phyloP scores from a whole-genome alignment of 495 filamentous ascomycete species.

The Penicillium pulvis region DNA sequence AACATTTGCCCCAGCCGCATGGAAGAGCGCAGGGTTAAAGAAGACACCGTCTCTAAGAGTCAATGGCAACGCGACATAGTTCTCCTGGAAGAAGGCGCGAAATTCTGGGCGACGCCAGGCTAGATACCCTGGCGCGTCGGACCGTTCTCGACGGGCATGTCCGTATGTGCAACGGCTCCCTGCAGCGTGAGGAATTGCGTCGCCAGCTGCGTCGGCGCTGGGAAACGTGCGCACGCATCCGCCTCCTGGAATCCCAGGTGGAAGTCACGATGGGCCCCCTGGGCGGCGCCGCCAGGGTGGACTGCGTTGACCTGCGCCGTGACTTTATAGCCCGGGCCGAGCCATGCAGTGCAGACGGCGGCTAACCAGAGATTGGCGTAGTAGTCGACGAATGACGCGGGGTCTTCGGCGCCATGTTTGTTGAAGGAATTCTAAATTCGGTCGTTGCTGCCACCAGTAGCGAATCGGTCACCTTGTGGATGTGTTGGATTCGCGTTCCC shows the following conservation, averaged over 20 bases:
- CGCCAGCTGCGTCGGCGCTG: slow-evolving; percentile 44
- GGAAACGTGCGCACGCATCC: slow-evolving; percentile 37
- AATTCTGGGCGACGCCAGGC: slow-evolving; percentile 52
- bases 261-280: slow-evolving; percentile 57
- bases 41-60: slow-evolving; percentile 54
- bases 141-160: slow-evolving; percentile 55
- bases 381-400: slow-evolving; percentile 50
- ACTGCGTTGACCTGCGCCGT: slow-evolving; percentile 61
- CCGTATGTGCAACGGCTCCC: slow-evolving; percentile 57
- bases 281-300: slow-evolving; percentile 51
- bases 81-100: slow-evolving; percentile 46
- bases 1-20: slow-evolving; percentile 56
- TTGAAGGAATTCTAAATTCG: slow-evolving; percentile 62
- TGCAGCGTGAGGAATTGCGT: slow-evolving; percentile 56
- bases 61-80: slow-evolving; percentile 50
- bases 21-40: slow-evolving; percentile 59
- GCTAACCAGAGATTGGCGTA: slow-evolving; percentile 56
- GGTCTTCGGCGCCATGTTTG: slow-evolving; percentile 52
- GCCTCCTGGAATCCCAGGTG: slow-evolving; percentile 57
- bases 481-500: slow-evolving; percentile 27
- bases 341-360: slow-evolving; percentile 47
- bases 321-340: slow-evolving; percentile 54
- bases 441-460: slow-evolving; percentile 46
- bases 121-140: slow-evolving; percentile 55
- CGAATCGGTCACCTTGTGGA: slow-evolving; percentile 59